Evolutionary conservation across 495 filamentous ascomycete species (phyloP).

Genomic region (Evansstolkia leycettana): DNA sequence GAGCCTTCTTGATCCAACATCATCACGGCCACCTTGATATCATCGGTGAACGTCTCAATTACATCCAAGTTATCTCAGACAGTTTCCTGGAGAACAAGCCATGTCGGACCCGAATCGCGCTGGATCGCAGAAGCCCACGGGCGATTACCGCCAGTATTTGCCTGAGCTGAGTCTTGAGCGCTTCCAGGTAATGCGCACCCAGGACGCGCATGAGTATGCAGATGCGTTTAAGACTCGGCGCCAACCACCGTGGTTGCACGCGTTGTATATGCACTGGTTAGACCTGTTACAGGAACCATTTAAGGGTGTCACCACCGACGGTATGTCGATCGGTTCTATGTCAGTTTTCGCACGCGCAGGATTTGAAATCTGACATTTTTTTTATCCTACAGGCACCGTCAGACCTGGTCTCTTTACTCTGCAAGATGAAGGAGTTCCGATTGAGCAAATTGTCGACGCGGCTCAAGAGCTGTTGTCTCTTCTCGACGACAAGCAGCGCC

Average conservation of each 20-base stretch:
- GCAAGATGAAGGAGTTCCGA: constrained; percentile 50
- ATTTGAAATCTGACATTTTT: too few species aligned
- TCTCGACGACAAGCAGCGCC: constrained; percentile 35
- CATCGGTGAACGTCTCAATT: too few species aligned
- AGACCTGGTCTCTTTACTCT: constrained; percentile 43
- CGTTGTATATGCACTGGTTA: constrained; percentile 52
- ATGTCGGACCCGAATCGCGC: background rate
- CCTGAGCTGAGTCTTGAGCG: constrained; percentile 47
- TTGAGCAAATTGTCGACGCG: constrained; percentile 38
- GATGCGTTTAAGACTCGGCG: constrained; percentile 44
- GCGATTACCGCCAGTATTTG: constrained; percentile 44
- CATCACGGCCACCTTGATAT: too few species aligned
- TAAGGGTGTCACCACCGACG: constrained; percentile 58
- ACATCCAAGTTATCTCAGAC: too few species aligned
- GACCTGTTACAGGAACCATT: constrained; percentile 56
- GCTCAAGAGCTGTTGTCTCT: constrained; percentile 28
- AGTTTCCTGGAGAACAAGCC: background rate
- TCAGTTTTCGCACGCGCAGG: too few species aligned
- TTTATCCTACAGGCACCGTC: constrained; percentile 30
- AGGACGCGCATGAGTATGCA: constrained; percentile 53
- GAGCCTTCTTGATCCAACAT: too few species aligned
- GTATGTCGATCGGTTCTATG: constrained; percentile 22
- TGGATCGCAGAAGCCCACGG: constrained; percentile 16
- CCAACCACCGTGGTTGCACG: constrained; percentile 56
- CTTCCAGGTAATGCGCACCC: constrained; percentile 49